Percentiles rank a stretch among this genome's conserved stretches.
Evolutionary conservation across 169 alveolate species (phyloP).

Genomic region (Haemoproteus tartakovskyi): DNA sequence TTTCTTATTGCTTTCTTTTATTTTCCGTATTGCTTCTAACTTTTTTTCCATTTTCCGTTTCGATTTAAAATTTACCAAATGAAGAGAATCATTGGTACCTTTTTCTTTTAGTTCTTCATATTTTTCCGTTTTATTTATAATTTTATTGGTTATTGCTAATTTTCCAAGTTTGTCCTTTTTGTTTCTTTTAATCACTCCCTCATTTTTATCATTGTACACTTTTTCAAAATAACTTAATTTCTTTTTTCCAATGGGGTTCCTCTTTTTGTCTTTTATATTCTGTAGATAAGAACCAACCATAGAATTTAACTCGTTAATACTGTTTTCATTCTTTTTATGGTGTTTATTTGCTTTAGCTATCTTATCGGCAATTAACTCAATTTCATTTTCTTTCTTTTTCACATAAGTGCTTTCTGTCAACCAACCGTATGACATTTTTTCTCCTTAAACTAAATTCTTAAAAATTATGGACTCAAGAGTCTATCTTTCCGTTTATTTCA

Average conservation of each 20-base stretch:
- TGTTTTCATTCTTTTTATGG: conserved; percentile 45
- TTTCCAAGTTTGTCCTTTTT: conserved; percentile 24
- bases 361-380: conserved; percentile 45
- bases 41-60: conserved; percentile 34
- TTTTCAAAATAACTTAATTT: conserved; percentile 48
- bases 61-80: conserved; percentile 42
- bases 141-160: conserved; percentile 9
- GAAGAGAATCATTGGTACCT: conserved; percentile 12
- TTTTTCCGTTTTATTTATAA: conserved; percentile 34
- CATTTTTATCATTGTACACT: conserved; percentile 35
- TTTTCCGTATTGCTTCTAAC: conserved; percentile 46
- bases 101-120: conserved; percentile 28
- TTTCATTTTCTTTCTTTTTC: conserved; percentile 49
- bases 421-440: conserved; percentile 65
- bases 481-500: too few relatives aligned
- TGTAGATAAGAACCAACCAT: conserved; percentile 55
- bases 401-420: conserved; percentile 49
- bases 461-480: too few relatives aligned
- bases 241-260: conserved; percentile 31
- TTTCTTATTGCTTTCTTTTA: conserved; percentile 21
- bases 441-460: too few relatives aligned
- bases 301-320: conserved; percentile 44
- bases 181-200: conserved; percentile 51
- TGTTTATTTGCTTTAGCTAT: conserved; percentile 30
- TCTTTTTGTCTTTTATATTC: conserved; percentile 38